These are phyloP conservation scores for Yamadazyma pseudoaaseri DNA, from an alignment of 1,139 yeast species.

Conservation along the genomic window DNA sequence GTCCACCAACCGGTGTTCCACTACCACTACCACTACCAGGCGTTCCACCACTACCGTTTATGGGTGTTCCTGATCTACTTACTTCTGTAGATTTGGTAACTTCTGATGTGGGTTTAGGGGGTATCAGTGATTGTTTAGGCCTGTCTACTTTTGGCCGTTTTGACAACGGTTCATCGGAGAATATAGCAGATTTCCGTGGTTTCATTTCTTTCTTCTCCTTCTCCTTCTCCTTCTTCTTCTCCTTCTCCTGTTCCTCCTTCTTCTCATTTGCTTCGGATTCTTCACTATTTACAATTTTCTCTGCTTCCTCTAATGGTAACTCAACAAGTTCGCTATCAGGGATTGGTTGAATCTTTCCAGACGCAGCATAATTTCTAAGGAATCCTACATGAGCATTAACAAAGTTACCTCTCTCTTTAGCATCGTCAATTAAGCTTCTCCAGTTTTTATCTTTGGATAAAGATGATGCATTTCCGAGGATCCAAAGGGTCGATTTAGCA, in stretches of 20 bases:
- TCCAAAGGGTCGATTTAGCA: constrained; percentile 91
- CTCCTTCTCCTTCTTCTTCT: neutral
- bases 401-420: constrained; percentile 45
- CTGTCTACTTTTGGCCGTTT: no score
- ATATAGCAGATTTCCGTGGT: neutral
- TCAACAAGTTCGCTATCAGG: neutral
- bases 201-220: neutral
- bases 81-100: no score
- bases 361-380: constrained; percentile 14
- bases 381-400: constrained; percentile 40
- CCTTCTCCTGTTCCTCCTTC: neutral
- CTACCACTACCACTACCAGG: no score
- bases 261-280: neutral
- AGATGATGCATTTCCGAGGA: constrained; percentile 74
- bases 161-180: no score
- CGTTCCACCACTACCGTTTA: no score
- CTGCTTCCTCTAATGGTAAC: neutral
- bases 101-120: no score
- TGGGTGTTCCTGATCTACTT: no score
- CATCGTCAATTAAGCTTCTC: constrained; percentile 65
- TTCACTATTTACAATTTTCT: neutral
- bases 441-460: constrained; percentile 65
- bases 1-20: no score
- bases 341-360: neutral
- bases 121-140: no score